Percentiles rank a stretch among this genome's conserved stretches.
phyloP scores from a whole-genome alignment of 2,329 filamentous ascomycete species.

The Venturia oleaginea region DNA sequence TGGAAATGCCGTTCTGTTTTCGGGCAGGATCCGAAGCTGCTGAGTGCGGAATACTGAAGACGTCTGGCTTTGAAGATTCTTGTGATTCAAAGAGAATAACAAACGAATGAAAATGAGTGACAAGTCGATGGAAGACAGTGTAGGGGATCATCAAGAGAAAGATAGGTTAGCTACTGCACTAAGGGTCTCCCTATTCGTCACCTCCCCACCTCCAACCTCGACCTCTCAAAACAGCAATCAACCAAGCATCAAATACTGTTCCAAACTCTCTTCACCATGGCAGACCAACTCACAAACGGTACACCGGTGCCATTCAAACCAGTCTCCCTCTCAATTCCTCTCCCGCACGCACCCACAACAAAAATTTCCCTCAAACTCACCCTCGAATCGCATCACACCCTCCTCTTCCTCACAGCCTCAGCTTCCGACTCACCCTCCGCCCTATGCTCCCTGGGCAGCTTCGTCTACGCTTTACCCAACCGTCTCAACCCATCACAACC shows the following conservation, averaged over 20 bases:
- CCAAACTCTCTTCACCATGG: background rate
- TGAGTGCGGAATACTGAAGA: background rate
- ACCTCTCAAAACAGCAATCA: background rate
- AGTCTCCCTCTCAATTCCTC: slow-evolving; percentile 41
- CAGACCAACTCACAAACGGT: background rate
- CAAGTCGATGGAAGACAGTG: background rate
- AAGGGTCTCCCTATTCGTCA: background rate
- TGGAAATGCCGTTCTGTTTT: background rate
- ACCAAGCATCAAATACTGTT: background rate
- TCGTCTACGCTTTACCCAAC: slow-evolving; percentile 89
- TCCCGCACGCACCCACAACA: slow-evolving; percentile 48
- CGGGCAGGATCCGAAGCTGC: background rate
- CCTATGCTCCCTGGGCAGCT: slow-evolving; percentile 59
- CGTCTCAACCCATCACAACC: slow-evolving; percentile 45
- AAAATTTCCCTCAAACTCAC: slow-evolving; percentile 51
- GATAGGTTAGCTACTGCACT: background rate
- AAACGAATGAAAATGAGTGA: background rate
- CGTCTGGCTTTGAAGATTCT: background rate
- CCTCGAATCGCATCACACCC: slow-evolving; percentile 40
- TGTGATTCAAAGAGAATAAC: background rate
- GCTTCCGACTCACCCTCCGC: slow-evolving; percentile 31
- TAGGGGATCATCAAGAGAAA: background rate
- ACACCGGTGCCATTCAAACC: background rate
- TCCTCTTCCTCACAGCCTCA: slow-evolving; percentile 50
- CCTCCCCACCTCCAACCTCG: background rate